phyloP scores from a whole-genome alignment of 2,329 filamentous ascomycete genomes.

The Cadophora gregata region DNA sequence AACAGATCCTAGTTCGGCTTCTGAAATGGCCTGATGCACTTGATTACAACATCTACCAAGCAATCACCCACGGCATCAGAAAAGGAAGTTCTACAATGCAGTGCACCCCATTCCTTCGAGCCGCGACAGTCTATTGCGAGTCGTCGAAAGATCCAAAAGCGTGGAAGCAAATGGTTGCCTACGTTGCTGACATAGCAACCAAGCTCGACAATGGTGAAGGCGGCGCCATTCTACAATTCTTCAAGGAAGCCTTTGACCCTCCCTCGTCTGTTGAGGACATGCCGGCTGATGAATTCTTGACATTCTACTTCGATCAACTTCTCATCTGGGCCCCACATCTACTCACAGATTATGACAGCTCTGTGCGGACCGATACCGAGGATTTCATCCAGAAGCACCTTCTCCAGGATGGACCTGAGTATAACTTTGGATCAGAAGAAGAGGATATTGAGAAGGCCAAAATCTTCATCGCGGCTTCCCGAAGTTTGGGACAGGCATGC shows the following conservation, averaged over 20 bases:
- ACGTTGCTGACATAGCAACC: constrained; percentile 36
- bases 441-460: constrained; percentile 27
- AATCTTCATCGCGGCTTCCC: constrained; percentile 28
- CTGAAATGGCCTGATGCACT: constrained; percentile 57
- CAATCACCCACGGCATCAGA: constrained; percentile 41
- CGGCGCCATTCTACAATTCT: constrained; percentile 43
- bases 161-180: constrained; percentile 33
- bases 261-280: constrained; percentile 39
- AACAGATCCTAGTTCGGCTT: constrained; percentile 63
- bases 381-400: constrained; percentile 38
- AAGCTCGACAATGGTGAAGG: constrained; percentile 41
- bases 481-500: constrained; percentile 39
- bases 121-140: constrained; percentile 42
- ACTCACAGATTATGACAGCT: constrained; percentile 55
- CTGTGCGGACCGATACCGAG: constrained; percentile 51
- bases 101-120: constrained; percentile 40
- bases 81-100: constrained; percentile 26
- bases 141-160: constrained; percentile 34
- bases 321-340: constrained; percentile 57
- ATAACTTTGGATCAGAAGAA: constrained; percentile 27
- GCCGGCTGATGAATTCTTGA: constrained; percentile 47
- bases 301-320: constrained; percentile 48
- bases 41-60: constrained; percentile 56
- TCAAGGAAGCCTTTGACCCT: constrained; percentile 38
- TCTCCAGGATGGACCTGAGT: constrained; percentile 28